Percentiles rank a stretch among this genome's conserved stretches.
phyloP scores from a whole-genome alignment of 2,329 filamentous ascomycete species.

The Stachybotrys elegans region DNA sequence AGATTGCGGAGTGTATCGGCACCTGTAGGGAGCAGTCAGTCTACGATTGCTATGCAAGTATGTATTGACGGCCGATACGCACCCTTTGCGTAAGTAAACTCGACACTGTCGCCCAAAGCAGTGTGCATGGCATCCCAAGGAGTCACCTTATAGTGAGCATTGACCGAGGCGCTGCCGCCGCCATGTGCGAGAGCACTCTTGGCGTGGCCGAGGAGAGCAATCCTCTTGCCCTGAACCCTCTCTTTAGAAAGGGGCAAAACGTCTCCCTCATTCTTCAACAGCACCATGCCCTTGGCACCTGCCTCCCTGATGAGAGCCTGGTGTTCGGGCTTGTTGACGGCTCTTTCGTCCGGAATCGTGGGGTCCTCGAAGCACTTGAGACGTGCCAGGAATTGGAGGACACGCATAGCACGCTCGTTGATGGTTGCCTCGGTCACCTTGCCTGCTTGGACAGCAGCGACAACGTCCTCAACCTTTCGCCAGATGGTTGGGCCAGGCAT shows the following conservation, averaged over 20 bases:
- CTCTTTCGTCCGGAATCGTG: slow-evolving; percentile 19
- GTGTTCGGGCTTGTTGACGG: slow-evolving; percentile 26
- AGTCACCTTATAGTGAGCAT: slow-evolving; percentile 28
- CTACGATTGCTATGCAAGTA: slow-evolving; percentile 12
- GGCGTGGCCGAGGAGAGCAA: slow-evolving; percentile 27
- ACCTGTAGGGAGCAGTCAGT: slow-evolving; percentile 10
- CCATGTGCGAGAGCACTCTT: slow-evolving; percentile 29
- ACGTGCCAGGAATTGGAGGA: slow-evolving; percentile 21
- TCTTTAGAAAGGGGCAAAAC: slow-evolving; percentile 49
- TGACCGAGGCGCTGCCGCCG: slow-evolving; percentile 30
- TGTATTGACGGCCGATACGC: slow-evolving; percentile 7
- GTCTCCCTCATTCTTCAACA: slow-evolving; percentile 57
- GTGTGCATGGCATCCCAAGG: slow-evolving; percentile 26
- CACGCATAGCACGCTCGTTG: slow-evolving; percentile 21
- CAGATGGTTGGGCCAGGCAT: slow-evolving; percentile 31
- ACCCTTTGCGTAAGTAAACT: slow-evolving; percentile 24
- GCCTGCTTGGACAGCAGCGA: slow-evolving; percentile 25
- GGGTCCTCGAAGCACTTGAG: slow-evolving; percentile 23
- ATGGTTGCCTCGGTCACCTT: slow-evolving; percentile 21
- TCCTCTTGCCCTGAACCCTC: slow-evolving; percentile 24
- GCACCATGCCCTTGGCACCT: slow-evolving; percentile 50
- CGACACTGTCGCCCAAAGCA: slow-evolving; percentile 17
- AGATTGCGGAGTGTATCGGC: slow-evolving; percentile 20
- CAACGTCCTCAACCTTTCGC: slow-evolving; percentile 20
- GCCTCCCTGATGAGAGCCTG: slow-evolving; percentile 22